Evolutionary conservation across 805 yeast genomes (phyloP), one percentile per base, ranked within the genome.

Genomic region (Wickerhamiella alocasiicola): DNA sequence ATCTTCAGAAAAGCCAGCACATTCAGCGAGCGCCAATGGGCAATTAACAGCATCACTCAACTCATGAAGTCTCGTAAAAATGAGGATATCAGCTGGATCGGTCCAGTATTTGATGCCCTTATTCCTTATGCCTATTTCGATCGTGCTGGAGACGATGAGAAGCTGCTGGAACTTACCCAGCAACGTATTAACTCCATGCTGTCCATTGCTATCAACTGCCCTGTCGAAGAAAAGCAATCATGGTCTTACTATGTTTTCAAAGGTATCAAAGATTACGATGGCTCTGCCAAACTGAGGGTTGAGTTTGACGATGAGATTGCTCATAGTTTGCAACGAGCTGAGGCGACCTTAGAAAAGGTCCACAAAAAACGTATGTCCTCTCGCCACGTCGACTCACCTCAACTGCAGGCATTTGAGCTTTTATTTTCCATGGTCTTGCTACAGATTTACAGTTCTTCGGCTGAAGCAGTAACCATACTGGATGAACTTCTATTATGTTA

Each of bases 401-500:
- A 73, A 49, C 55, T 77, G 46, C 62, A 64, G 44, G 79, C 84
- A 31, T 78, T 88, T 53, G 93, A 84, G 57, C 62, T 82, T 27
- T 63, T 88, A 33, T 72, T 81, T 43, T 78, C 95, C 0, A 73
- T 81, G 70, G 78, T 78, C 3, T 59, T 85, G 17, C 55, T 88
- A 11, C 94, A 84, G 56, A 65, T 87, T 25, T 85, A 77, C 54
- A 64, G 76, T 41, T 93, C 87, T 18, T 62, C 70, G 39, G 56
- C 76, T 5, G 96, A 88, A 45, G 78, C 94, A 1, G 72, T 81
- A 5, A 66, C 74, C 25, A 75, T 83, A 13, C 64, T 88, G 27
- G 76, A 74, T 20, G 97, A 88, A 55, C 60, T 88, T 36, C 72
- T 72, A 42, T 58, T 67, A 19, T 77, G 82, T 46, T 80, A 73